Percentiles rank a stretch among this genome's conserved stretches.
Conservation (phyloP, 2,329 filamentous ascomycete genomes). For the Aplosporella prunicola region DNA sequence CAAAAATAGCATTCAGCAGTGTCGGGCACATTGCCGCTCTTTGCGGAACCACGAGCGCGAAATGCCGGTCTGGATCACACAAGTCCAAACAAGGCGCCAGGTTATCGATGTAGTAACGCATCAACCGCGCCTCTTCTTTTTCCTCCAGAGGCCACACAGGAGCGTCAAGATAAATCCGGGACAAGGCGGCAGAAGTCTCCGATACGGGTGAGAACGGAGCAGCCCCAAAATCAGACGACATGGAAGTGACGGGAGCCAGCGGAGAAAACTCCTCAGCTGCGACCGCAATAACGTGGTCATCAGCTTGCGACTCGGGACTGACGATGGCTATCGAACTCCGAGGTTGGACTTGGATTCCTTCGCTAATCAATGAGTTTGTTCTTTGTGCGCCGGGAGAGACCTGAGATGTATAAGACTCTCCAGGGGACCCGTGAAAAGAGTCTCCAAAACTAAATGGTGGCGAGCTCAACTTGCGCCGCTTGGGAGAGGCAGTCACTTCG, state of each 20-base stretch:
- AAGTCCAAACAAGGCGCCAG: conserved; percentile 23
- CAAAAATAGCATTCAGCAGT: conserved; percentile 34
- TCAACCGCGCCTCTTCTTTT: conserved; percentile 21
- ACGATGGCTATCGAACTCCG: not conserved
- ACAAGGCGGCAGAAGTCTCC: conserved; percentile 12
- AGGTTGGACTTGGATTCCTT: not conserved
- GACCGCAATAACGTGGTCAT: not conserved
- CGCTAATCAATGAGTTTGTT: not conserved
- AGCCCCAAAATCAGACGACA: conserved; percentile 10
- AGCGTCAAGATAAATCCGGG: conserved; percentile 20
- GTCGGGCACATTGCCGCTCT: conserved; percentile 43
- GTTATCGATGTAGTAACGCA: conserved; percentile 24
- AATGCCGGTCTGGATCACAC: conserved; percentile 34
- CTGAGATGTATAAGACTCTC: no score
- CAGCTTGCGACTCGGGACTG: no score
- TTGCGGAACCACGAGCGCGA: conserved; percentile 46
- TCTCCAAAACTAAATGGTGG: not conserved
- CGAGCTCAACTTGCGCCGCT: conserved; percentile 6
- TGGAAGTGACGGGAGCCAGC: conserved; percentile 15
- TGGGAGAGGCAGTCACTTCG: conserved; percentile 1
- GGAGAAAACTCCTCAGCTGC: conserved; percentile 7
- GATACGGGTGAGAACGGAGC: conserved; percentile 11
- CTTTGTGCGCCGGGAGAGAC: conserved; percentile 3
- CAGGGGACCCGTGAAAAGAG: not conserved
- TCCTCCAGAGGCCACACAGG: conserved; percentile 22